Evolutionary conservation across 139 green algal species (phyloP).

Genomic region (Raphidocelis subcapitata): DNA sequence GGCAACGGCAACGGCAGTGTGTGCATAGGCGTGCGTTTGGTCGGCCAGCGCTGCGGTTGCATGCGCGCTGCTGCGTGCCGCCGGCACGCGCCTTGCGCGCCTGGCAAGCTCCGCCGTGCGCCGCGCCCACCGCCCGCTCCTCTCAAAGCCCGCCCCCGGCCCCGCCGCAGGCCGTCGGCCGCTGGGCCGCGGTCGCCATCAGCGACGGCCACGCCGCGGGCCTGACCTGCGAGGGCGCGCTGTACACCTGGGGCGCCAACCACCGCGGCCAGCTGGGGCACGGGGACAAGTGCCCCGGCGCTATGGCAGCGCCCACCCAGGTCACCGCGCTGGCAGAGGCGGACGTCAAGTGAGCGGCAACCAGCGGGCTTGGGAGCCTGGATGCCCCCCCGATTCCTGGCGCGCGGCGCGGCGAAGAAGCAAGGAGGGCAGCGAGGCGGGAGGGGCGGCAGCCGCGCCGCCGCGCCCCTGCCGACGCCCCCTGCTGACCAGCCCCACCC

Average conservation of each 20-base stretch:
- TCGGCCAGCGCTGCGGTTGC: too few relatives aligned
- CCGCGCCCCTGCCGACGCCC: too few relatives aligned
- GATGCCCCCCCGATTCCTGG: background rate
- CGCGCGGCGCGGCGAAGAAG: background rate
- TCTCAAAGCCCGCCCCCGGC: too few relatives aligned
- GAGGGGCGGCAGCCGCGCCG: too few relatives aligned
- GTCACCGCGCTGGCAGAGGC: conserved; percentile 59
- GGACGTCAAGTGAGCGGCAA: conserved; percentile 51
- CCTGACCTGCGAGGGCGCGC: conserved; percentile 63
- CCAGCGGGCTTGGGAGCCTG: background rate
- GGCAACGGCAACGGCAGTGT: background rate
- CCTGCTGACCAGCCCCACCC: too few relatives aligned
- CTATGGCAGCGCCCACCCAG: conserved; percentile 46
- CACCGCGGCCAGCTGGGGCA: conserved; percentile 57
- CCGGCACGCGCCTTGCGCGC: too few relatives aligned
- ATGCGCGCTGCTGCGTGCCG: too few relatives aligned
- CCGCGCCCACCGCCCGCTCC: too few relatives aligned
- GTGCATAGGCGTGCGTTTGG: too few relatives aligned
- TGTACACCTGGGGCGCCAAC: conserved; percentile 83
- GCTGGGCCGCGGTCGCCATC: conserved; percentile 73
- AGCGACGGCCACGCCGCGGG: conserved; percentile 66
- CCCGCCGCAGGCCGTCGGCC: conserved; percentile 45
- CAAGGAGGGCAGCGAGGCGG: too few relatives aligned
- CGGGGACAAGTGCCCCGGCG: conserved; percentile 34
- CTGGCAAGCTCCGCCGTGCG: too few relatives aligned